Percentiles rank a stretch among this genome's conserved stretches.
Evolutionary conservation across 176 grass and related monocot species (phyloP).

Genomic region (Areca catechu): DNA sequence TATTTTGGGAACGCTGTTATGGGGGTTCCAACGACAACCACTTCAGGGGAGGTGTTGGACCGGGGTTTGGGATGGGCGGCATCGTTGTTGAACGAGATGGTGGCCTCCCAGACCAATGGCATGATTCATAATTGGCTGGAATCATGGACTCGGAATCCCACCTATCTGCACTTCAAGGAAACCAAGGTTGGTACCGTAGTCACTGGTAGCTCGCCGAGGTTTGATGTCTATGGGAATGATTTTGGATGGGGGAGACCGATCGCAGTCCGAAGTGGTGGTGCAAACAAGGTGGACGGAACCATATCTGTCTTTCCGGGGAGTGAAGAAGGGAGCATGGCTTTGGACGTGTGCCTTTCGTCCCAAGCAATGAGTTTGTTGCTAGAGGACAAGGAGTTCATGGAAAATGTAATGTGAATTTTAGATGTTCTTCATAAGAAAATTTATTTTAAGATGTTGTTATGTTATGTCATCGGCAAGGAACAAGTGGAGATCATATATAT

Average conservation of each 20-base stretch:
- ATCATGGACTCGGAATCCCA: conserved; percentile 68
- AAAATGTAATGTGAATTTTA: too few relatives aligned
- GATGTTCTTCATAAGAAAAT: too few relatives aligned
- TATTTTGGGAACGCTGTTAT: conserved; percentile 98
- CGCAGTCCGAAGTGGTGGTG: conserved; percentile 72
- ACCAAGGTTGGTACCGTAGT: conserved; percentile 71
- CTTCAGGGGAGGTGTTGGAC: conserved; percentile 46
- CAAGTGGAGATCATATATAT: too few relatives aligned
- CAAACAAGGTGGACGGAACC: conserved; percentile 97
- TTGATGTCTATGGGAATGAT: conserved; percentile 91
- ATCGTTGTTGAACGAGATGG: conserved; percentile 38
- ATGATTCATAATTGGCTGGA: conserved; percentile 30
- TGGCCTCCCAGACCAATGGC: conserved; percentile 42
- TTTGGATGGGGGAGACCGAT: conserved; percentile 75
- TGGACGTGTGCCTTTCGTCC: conserved; percentile 5
- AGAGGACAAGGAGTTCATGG: not conserved
- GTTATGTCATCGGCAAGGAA: too few relatives aligned
- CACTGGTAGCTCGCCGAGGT: conserved; percentile 71
- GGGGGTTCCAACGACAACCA: conserved; percentile 51
- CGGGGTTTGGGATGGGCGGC: conserved; percentile 58
- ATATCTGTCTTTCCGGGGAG: too few relatives aligned
- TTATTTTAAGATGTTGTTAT: too few relatives aligned
- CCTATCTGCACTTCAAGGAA: conserved; percentile 82
- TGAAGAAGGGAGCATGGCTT: conserved; percentile 1
- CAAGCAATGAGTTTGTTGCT: not conserved